These are phyloP conservation scores for Sclerotinia subarctica DNA, from an alignment of 2,329 filamentous ascomycete genomes.

Conservation along the genomic window DNA sequence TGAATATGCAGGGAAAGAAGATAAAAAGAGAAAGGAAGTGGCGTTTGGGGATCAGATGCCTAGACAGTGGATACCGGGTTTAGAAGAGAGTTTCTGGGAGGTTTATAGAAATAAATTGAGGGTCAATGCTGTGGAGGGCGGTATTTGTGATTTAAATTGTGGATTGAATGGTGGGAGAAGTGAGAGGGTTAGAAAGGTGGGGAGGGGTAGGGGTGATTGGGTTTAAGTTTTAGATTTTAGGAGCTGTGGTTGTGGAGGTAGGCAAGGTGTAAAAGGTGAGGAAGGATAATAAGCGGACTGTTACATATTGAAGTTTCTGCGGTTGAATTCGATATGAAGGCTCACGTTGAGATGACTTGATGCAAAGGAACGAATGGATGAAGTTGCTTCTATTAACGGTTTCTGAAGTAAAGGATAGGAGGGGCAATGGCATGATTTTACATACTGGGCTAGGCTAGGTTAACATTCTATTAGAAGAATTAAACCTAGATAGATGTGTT, in stretches of 20 bases:
- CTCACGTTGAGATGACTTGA: background rate
- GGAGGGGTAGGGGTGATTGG: background rate
- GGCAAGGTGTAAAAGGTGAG: too few relatives aligned
- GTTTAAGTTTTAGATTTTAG: background rate
- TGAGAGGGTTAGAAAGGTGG: background rate
- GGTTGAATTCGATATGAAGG: too few relatives aligned
- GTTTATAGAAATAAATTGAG: slow-evolving; percentile 37
- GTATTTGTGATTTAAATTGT: slow-evolving; percentile 31
- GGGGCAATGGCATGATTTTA: too few relatives aligned
- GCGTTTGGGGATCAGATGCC: background rate
- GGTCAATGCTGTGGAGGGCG: slow-evolving; percentile 37
- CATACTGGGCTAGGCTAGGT: too few relatives aligned
- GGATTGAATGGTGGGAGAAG: background rate
- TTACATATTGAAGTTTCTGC: background rate
- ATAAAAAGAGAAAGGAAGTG: slow-evolving; percentile 2
- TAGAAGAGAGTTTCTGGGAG: slow-evolving; percentile 34
- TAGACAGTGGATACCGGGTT: slow-evolving; percentile 28
- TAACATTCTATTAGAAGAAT: too few relatives aligned
- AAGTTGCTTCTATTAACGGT: background rate
- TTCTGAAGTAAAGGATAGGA: background rate
- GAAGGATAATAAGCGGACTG: too few relatives aligned
- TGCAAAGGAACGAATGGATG: background rate
- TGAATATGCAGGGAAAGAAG: background rate
- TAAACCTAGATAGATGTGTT: too few relatives aligned
- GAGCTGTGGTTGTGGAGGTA: background rate